phyloP scores from a whole-genome alignment of 83 land plant genomes.

The Larix sibirica region DNA sequence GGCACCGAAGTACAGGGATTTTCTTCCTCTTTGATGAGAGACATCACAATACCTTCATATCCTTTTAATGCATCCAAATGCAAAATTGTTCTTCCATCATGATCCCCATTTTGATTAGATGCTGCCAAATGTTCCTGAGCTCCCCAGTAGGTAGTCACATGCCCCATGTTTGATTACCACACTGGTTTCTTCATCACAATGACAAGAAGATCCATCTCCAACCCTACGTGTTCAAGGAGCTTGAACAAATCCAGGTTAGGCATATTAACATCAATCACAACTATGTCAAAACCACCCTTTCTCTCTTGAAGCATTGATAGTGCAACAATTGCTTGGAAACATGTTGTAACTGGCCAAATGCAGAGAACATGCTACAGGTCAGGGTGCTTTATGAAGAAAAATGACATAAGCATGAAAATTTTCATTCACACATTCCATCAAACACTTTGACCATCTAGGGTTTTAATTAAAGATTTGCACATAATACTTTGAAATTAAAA shows the following conservation, averaged over 20 bases:
- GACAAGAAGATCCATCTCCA: slow-evolving; percentile 68
- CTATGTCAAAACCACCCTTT: slow-evolving; percentile 39
- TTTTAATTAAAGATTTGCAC: too few relatives aligned
- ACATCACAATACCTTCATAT: too few relatives aligned
- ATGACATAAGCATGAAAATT: too few relatives aligned
- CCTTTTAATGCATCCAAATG: too few relatives aligned
- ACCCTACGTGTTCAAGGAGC: slow-evolving; percentile 43
- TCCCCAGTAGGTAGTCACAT: slow-evolving; percentile 69
- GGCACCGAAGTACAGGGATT: too few relatives aligned
- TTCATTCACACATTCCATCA: too few relatives aligned
- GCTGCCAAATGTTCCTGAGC: slow-evolving; percentile 68
- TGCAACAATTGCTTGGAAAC: slow-evolving; percentile 28
- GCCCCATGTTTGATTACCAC: slow-evolving; percentile 67
- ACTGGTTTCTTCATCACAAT: slow-evolving; percentile 44
- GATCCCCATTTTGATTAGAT: slow-evolving; percentile 36
- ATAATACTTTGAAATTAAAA: too few relatives aligned
- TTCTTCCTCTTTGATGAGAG: too few relatives aligned
- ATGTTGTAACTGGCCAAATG: slow-evolving; percentile 10
- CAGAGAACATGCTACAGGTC: too few relatives aligned
- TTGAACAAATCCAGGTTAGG: slow-evolving; percentile 66
- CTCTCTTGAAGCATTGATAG: slow-evolving; percentile 32
- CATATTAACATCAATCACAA: slow-evolving; percentile 61
- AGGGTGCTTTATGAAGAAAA: too few relatives aligned
- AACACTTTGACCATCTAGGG: too few relatives aligned
- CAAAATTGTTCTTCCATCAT: too few relatives aligned